phyloP scores from a whole-genome alignment of 2,329 filamentous ascomycete genomes.

The Fusarium tupiense region DNA sequence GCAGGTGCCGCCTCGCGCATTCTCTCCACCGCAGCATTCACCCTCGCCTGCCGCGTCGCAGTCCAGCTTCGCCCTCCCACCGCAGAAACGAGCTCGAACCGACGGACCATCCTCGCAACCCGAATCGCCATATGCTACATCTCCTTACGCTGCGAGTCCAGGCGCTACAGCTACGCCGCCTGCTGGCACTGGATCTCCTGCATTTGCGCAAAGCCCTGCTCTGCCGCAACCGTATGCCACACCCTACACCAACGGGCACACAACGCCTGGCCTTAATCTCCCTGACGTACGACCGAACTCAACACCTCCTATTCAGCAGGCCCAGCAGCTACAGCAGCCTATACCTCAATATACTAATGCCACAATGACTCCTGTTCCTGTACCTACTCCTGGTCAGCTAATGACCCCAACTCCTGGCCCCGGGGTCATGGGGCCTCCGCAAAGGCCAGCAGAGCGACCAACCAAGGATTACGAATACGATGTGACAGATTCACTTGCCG shows the following conservation, averaged over 20 bases:
- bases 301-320: constrained; percentile 46
- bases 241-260: constrained; percentile 53
- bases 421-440: constrained; percentile 65
- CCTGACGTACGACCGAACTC: constrained; percentile 48
- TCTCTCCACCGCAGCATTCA: constrained; percentile 70
- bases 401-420: constrained; percentile 42
- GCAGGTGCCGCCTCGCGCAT: constrained; percentile 62
- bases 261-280: constrained; percentile 48
- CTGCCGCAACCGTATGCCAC: constrained; percentile 47
- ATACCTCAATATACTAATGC: constrained; percentile 42
- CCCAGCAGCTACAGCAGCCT: constrained; percentile 41
- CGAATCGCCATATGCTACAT: constrained; percentile 67
- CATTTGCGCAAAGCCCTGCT: constrained; percentile 48
- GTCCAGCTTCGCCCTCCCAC: constrained; percentile 67
- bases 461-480: constrained; percentile 75
- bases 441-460: constrained; percentile 69
- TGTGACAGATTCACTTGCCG: constrained; percentile 83
- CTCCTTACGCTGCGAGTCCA: constrained; percentile 61
- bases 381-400: constrained; percentile 29
- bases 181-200: constrained; percentile 50
- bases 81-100: constrained; percentile 72
- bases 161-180: constrained; percentile 53
- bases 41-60: constrained; percentile 69
- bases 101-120: constrained; percentile 74
- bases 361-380: constrained; percentile 42